Evolutionary conservation across 106 monocot species (phyloP), one percentile per base, ranked within the genome.

Genomic region (Chionographis japonica): DNA sequence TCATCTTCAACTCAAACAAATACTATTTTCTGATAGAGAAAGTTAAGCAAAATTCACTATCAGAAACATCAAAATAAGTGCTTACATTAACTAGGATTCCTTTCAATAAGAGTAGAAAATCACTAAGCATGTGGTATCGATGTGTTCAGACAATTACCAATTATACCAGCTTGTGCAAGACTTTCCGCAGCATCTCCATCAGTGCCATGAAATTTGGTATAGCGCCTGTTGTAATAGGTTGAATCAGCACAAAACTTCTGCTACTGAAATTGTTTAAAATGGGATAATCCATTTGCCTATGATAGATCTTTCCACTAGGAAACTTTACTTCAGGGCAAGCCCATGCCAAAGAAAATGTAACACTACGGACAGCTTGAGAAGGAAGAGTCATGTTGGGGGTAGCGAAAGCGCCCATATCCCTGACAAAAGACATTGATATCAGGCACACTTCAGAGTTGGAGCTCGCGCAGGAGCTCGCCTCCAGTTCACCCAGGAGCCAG

Each of bases 271-370:
- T 68, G 38, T 52, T 61, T 19, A 70, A 46, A 50, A 2, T 12
- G 40, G 67, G 58, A 12, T 43, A 12, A 37, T 37, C 39, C 40
- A 40, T 58, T 69, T 50, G 92, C 97, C 92, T 84, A 63, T 79
- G 80, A 79, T 98, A 98, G 69, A 62, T 75, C 63, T 85, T 89
- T 63, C 92, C 90, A n/a, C 81, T 72, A 36, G 77, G 63, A 76
- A 98, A 92, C 49, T 72, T 85, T 56, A 89, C 78, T 78, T 98
- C 84, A 54, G 97, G 97, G 67, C 89, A 85, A 16, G 83, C 82
- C 92, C 97, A 98, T 64, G 97, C 78, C 68, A 98, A 72, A 56
- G 85, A 82, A 85, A 98, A 98, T 70, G 82, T 90, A 35, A 92
- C 78, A 27, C 71, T 78, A 12, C 69, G 86, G n/a, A 78, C 69